Percentiles rank a stretch among this genome's conserved stretches.
phyloP scores from a whole-genome alignment of 1,139 yeast species.

The Yamadazyma taylorii region DNA sequence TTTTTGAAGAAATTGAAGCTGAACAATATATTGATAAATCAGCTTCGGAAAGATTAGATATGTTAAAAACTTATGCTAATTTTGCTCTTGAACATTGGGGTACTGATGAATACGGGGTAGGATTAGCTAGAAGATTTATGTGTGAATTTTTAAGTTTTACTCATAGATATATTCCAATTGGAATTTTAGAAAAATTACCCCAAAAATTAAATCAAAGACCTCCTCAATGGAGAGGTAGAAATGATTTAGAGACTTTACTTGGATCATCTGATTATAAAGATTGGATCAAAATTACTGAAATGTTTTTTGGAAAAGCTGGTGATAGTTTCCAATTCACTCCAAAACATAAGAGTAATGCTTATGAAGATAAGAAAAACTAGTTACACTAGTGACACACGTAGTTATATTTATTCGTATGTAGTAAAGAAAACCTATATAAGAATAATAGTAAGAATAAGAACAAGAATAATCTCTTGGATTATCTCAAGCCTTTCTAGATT shows the following conservation, averaged over 20 bases:
- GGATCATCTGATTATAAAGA: constrained; percentile 85
- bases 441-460: too few species aligned
- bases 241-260: constrained; percentile 85
- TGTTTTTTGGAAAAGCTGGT: constrained; percentile 87
- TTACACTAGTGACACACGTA: too few species aligned
- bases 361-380: constrained; percentile 26
- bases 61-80: constrained; percentile 64
- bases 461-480: too few species aligned
- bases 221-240: constrained; percentile 91
- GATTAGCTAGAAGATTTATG: constrained; percentile 82
- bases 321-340: constrained; percentile 80
- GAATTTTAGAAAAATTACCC: constrained; percentile 85
- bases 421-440: too few species aligned
- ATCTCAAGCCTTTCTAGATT: constrained; percentile 9
- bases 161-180: constrained; percentile 92
- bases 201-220: constrained; percentile 92
- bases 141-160: constrained; percentile 95
- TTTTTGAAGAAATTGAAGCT: constrained; percentile 90
- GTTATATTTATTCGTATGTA: too few species aligned
- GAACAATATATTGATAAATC: constrained; percentile 88
- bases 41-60: constrained; percentile 83
- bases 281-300: constrained; percentile 96
- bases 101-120: constrained; percentile 90
- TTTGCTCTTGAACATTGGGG: constrained; percentile 98
- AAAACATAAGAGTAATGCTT: constrained; percentile 91